Evolutionary conservation across 768 basidiomycete species (phyloP), one percentile per base, ranked within the genome.

Genomic region (Mycena epipterygia): DNA sequence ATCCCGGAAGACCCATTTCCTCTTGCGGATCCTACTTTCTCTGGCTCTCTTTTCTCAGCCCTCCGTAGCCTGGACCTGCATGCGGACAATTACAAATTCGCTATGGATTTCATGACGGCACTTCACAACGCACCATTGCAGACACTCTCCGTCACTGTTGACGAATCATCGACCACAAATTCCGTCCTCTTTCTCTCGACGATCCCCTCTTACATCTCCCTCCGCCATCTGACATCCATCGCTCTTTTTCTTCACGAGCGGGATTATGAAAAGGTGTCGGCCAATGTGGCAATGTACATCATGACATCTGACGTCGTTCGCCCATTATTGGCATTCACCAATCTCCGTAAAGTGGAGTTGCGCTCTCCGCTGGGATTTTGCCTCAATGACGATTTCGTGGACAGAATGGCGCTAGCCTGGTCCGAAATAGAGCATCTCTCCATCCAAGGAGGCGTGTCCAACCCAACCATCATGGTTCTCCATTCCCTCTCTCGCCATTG

Each of bases 391-490:
- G 49, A n/a, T 1, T 62, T 62, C 16, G 61, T 51, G 35, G 61
- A 33, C n/a, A 21, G 32, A 16, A 49, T 62, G 61, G 48, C 61
- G 21, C 46, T 13, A 1, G 61, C 61, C 16, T 62, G 61, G 61
- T 21, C 61, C 12, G 1, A 16, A 5, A 6, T 62, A 6, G 32
- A 51, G 25, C 2, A 11, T 39, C 48, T 62, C 48, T 49, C 48
- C 5, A 48, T 62, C 42, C 23, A 25, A 14, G 56, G 37, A 25
- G 23, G 37, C 35, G 56, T 27, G n/a, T 49, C 32, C 3, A 61
- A 53, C 6, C 33, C 62, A 12, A 64, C 49, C 49, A 51, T 64
- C 29, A 64, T 64, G 62, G 46, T 19, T 19, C 62, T 64, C 25
- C 27, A 19, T 39, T 41, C 62, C 19, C 19, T 64, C 49, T 52